Evolutionary conservation across 192 early-diverging fungal species (phyloP), one percentile per base, ranked within the genome.

Genomic region (Entomortierella beljakovae): DNA sequence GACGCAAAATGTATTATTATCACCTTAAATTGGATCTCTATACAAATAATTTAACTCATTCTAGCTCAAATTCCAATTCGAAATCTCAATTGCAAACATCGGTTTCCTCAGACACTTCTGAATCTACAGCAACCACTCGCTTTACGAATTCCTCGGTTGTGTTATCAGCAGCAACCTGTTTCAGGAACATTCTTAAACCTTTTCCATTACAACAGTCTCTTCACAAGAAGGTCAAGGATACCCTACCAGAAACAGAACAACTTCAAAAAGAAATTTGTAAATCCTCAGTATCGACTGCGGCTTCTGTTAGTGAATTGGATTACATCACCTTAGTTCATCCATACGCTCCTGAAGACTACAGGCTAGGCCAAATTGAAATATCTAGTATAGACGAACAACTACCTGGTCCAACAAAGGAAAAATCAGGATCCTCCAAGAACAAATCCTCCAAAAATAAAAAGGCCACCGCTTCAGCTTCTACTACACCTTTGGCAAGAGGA

Each of bases 1-100:
- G 35, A 57, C 28, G 26, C 76, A 62, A 58, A 54, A 81, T 81
- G 80, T 38, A 75, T 57, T 75, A 38, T 74, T 81, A 81, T 67
- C 80, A 81, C 66, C 71, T 81, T 43, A 81, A 81, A 61, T 62
- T 81, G 42, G 71, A 81, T 38, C 65, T 82, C 26, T 82, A 64
- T 63, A 40, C 57, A 28, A 28, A 56, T 33, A 62, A 25, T 29
- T 68, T 9, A 23, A 52, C 63, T 16, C 20, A 35, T 16, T 5
- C 15, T 22, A 13, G 62, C 26, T 15, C 62, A 18, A 34, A 55
- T 23, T n/a, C 35, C n/a, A n/a, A n/a, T n/a, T n/a, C n/a, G n/a
- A n/a, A n/a, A 43, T 42, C 57, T 0, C 25, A 25, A 53, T 34
- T 42, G 28, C 56, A 52, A 49, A 56, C 6, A 3, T 34, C 40